Conservation (phyloP, 352 stramenopile genomes). For the Aphanomyces euteiches region DNA sequence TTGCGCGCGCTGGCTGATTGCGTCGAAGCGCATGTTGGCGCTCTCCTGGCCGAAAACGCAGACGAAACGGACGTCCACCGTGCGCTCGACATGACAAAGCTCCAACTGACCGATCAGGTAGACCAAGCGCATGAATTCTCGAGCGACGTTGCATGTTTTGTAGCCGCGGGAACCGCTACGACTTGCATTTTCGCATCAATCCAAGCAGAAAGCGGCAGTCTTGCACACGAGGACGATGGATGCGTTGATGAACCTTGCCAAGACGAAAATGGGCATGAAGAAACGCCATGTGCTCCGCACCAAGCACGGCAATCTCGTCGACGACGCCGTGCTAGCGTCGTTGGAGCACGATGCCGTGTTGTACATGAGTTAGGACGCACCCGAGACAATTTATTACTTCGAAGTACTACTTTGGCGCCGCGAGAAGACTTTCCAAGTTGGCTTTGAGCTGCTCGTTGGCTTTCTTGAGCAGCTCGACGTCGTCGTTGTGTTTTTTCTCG, state of each 20-base stretch:
- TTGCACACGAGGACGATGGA: background rate
- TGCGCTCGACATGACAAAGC: too few species aligned
- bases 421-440: slow-evolving; percentile 83
- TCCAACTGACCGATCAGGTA: too few species aligned
- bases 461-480: slow-evolving; percentile 81
- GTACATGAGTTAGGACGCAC: slow-evolving; percentile 18
- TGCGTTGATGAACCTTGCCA: background rate
- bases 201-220: background rate
- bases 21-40: slow-evolving; percentile 47
- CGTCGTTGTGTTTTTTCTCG: slow-evolving; percentile 82
- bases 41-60: slow-evolving; percentile 35
- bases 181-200: background rate
- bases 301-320: background rate
- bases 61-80: background rate
- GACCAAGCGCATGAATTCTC: too few species aligned
- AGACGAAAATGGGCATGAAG: slow-evolving; percentile 25
- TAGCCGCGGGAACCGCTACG: background rate
- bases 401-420: slow-evolving; percentile 48
- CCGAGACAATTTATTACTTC: background rate
- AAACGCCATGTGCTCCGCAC: slow-evolving; percentile 19
- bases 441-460: slow-evolving; percentile 88
- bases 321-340: background rate
- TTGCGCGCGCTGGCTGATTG: slow-evolving; percentile 46
- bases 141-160: too few species aligned
- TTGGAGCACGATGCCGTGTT: slow-evolving; percentile 21